Evolutionary conservation across 257 asterid genomes (phyloP).

Genomic region (Lantana camara): DNA sequence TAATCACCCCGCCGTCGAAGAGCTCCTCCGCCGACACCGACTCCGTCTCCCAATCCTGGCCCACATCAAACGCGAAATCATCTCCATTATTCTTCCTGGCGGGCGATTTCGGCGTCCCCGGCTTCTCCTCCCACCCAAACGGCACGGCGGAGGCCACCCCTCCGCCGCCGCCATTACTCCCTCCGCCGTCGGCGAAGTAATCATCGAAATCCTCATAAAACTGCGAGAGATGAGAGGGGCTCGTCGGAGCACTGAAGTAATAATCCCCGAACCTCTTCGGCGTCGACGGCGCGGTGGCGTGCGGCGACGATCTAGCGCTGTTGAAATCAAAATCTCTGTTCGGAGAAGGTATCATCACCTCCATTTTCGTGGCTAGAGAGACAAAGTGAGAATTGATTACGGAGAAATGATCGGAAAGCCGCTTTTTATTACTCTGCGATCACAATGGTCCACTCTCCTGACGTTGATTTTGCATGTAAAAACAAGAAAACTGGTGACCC

Average conservation of each 20-base stretch:
- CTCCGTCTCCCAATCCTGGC: constrained; percentile 36
- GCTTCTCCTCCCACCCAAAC: constrained; percentile 44
- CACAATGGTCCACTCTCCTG: constrained; percentile 15
- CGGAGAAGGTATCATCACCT: constrained; percentile 42
- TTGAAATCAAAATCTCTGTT: constrained; percentile 48
- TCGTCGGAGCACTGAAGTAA: constrained; percentile 74
- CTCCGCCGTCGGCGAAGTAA: constrained; percentile 10
- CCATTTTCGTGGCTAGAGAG: constrained; percentile 38
- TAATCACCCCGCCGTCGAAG: constrained; percentile 73
- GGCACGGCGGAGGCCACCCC: constrained; percentile 23
- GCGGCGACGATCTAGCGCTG: constrained; percentile 50
- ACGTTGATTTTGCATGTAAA: constrained; percentile 23
- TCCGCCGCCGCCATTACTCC: neutral
- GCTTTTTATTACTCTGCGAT: constrained; percentile 47
- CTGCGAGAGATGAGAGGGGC: constrained; percentile 60
- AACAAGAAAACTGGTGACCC: constrained; percentile 29
- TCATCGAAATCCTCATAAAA: constrained; percentile 46
- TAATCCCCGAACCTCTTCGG: constrained; percentile 46
- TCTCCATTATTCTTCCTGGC: neutral
- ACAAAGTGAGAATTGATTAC: neutral
- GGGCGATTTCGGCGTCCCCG: constrained; percentile 33
- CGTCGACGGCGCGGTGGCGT: constrained; percentile 37
- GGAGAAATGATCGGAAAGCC: constrained; percentile 29
- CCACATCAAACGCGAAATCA: constrained; percentile 62
- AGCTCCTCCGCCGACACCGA: constrained; percentile 78